These are phyloP conservation scores for Penicillium canescens DNA, from an alignment of 495 filamentous ascomycete genomes.

Conservation along the genomic window DNA sequence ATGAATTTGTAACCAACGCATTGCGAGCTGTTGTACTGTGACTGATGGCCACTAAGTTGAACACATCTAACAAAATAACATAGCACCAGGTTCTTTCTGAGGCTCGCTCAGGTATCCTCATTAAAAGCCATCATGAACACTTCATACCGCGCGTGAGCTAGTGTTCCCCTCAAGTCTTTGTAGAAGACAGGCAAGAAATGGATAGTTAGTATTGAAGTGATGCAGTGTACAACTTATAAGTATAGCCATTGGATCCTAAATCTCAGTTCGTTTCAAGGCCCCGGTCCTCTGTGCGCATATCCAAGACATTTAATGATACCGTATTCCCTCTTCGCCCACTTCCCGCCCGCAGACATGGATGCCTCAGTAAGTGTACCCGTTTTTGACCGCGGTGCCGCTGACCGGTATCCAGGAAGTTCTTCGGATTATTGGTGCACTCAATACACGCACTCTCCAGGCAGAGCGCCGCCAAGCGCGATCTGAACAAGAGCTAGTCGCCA, in stretches of 20 bases:
- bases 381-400: not conserved
- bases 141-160: too few species aligned
- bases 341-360: constrained; percentile 29
- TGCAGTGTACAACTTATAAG: not conserved
- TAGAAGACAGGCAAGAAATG: not conserved
- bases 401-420: constrained; percentile 8
- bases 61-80: too few species aligned
- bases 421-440: constrained; percentile 11
- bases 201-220: not conserved
- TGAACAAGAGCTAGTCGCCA: constrained; percentile 8
- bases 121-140: too few species aligned
- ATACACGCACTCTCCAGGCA: constrained; percentile 3
- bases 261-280: not conserved
- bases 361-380: constrained; percentile 6
- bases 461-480: constrained; percentile 5
- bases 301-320: not conserved
- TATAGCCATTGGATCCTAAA: not conserved
- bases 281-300: not conserved
- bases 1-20: too few species aligned
- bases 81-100: too few species aligned
- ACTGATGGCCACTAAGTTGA: too few species aligned
- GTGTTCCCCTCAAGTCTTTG: too few species aligned
- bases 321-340: constrained; percentile 1
- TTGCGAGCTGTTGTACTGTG: too few species aligned
- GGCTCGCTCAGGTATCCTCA: too few species aligned